Conservation (phyloP, 495 filamentous ascomycete species). For the Hyaloscypha finlandica region DNA sequence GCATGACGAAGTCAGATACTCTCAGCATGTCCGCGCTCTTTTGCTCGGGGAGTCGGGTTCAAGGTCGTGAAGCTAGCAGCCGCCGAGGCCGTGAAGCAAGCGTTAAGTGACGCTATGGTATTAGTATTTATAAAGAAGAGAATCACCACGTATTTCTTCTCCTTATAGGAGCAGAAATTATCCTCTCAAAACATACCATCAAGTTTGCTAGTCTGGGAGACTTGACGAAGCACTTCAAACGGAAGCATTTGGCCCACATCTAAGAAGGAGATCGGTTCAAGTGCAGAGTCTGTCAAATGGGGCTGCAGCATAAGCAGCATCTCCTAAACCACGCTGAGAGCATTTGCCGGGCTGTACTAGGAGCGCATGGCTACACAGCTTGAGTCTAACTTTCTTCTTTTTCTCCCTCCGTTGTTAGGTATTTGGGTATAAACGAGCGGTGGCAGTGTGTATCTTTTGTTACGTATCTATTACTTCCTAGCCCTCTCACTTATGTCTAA, state of each 20-base stretch:
- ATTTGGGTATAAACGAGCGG: too few species aligned
- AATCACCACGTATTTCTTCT: slow-evolving; percentile 43
- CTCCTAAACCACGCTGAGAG: slow-evolving; percentile 15
- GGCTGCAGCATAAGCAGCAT: slow-evolving; percentile 32
- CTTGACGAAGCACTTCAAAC: slow-evolving; percentile 46
- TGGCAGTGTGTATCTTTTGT: too few species aligned
- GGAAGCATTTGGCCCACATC: slow-evolving; percentile 40
- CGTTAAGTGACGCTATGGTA: slow-evolving; percentile 7
- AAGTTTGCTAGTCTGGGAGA: slow-evolving; percentile 38
- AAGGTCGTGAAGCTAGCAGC: slow-evolving; percentile 19
- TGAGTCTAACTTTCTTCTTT: too few species aligned
- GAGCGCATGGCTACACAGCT: not conserved
- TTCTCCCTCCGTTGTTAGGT: too few species aligned
- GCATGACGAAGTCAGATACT: too few species aligned
- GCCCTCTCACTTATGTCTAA: too few species aligned
- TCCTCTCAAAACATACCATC: slow-evolving; percentile 34
- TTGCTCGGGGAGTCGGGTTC: too few species aligned
- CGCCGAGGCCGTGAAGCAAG: slow-evolving; percentile 33
- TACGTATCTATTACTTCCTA: too few species aligned
- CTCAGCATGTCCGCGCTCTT: too few species aligned
- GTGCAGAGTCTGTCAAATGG: slow-evolving; percentile 30
- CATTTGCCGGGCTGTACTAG: not conserved
- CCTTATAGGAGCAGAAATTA: slow-evolving; percentile 37
- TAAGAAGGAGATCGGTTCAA: slow-evolving; percentile 27
- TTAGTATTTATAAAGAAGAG: slow-evolving; percentile 37